Evolutionary conservation across 2,329 filamentous ascomycete species (phyloP).

Genomic region (Stachybotrys chlorohalonatus): DNA sequence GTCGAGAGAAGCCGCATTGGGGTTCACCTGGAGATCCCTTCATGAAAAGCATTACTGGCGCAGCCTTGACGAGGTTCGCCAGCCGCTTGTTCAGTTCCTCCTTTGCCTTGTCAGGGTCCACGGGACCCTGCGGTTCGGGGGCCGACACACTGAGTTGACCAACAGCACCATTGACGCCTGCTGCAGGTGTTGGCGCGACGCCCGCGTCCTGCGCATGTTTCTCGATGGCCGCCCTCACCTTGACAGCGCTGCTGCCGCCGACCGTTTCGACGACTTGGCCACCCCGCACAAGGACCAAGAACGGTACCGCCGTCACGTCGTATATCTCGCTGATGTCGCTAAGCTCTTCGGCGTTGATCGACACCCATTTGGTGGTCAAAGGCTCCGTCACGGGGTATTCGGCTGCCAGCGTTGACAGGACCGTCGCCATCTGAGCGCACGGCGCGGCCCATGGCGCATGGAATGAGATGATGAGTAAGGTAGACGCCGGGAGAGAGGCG

Average conservation of each 20-base stretch:
- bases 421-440: conserved; percentile 85
- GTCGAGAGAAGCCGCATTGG: conserved; percentile 87
- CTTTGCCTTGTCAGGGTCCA: conserved; percentile 54
- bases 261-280: conserved; percentile 74
- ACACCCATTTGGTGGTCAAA: conserved; percentile 69
- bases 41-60: conserved; percentile 98
- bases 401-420: conserved; percentile 75
- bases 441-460: conserved; percentile 95
- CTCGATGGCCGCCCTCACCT: conserved; percentile 80
- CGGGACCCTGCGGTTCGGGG: conserved; percentile 32
- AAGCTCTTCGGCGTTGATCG: conserved; percentile 89
- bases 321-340: conserved; percentile 87
- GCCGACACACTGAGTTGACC: conserved; percentile 10
- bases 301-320: conserved; percentile 90
- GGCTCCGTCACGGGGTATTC: conserved; percentile 68
- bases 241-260: conserved; percentile 80
- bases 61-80: conserved; percentile 80
- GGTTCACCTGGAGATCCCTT: conserved; percentile 85
- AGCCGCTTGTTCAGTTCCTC: conserved; percentile 80
- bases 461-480: conserved; percentile 83
- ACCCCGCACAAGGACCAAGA: conserved; percentile 72
- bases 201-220: conserved; percentile 52
- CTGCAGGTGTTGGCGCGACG: conserved; percentile 23
- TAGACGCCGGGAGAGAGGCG: conserved; percentile 54
- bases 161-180: conserved; percentile 26